These are phyloP conservation scores for Lathyrus sativus DNA, from an alignment of 306 rosid genomes.

Conservation along the genomic window DNA sequence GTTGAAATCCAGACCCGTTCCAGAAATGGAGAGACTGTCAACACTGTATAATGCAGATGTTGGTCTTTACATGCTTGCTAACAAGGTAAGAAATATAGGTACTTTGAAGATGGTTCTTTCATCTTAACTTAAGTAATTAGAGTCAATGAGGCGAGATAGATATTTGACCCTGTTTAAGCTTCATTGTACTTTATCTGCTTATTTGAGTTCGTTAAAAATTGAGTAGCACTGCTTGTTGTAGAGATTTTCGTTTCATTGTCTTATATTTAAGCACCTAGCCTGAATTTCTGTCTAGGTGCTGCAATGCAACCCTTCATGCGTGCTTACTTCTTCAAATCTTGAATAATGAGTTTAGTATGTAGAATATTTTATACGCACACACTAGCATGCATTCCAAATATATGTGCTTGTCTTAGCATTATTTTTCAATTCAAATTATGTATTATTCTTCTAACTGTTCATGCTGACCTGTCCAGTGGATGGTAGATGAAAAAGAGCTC, in stretches of 20 bases:
- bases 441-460: slow-evolving; percentile 29
- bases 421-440: slow-evolving; percentile 24
- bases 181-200: slow-evolving; percentile 29
- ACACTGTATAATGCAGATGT: slow-evolving; percentile 98
- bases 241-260: slow-evolving; percentile 5
- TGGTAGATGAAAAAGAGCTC: slow-evolving; percentile 91
- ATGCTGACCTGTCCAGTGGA: slow-evolving; percentile 69
- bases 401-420: slow-evolving; percentile 18
- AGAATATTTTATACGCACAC: background rate
- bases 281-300: background rate
- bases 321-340: slow-evolving; percentile 1
- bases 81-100: slow-evolving; percentile 65
- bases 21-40: slow-evolving; percentile 94
- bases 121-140: slow-evolving; percentile 24
- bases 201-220: slow-evolving; percentile 11
- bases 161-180: slow-evolving; percentile 1
- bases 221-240: slow-evolving; percentile 5
- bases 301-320: slow-evolving; percentile 1
- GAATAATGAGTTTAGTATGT: slow-evolving; percentile 9
- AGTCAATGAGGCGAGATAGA: slow-evolving; percentile 8
- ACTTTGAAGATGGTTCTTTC: slow-evolving; percentile 22
- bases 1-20: slow-evolving; percentile 66
- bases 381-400: slow-evolving; percentile 3
- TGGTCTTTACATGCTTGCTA: slow-evolving; percentile 99
- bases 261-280: slow-evolving; percentile 3